Conservation (phyloP, 202 grass and related monocot species). For the Panicum hallii region DNA sequence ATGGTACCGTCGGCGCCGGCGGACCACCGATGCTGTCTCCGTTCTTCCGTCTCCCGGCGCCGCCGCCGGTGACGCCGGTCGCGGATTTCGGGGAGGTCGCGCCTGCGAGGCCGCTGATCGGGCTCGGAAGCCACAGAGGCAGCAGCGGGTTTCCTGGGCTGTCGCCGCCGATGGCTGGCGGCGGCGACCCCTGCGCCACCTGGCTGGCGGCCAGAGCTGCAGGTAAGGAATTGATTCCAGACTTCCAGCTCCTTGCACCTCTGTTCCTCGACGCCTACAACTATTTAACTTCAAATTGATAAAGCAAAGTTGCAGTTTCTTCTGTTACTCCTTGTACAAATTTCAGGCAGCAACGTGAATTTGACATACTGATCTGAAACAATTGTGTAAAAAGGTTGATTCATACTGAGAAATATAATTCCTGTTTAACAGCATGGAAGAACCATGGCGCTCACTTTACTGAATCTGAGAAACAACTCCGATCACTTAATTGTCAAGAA, state of each 20-base stretch:
- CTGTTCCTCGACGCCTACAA: neutral
- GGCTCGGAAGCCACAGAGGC: constrained; percentile 9
- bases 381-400: neutral
- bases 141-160: constrained; percentile 7
- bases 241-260: neutral
- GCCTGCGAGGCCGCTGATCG: constrained; percentile 25
- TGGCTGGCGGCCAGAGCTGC: constrained; percentile 15
- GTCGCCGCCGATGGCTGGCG: constrained; percentile 10
- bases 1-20: neutral
- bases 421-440: neutral
- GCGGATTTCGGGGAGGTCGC: neutral
- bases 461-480: neutral
- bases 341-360: neutral
- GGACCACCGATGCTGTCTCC: constrained; percentile 34
- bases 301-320: neutral
- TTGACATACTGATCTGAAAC: neutral
- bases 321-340: neutral
- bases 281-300: neutral
- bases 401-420: neutral
- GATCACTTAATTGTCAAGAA: too few relatives aligned
- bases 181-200: neutral
- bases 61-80: neutral
- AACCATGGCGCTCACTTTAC: neutral
- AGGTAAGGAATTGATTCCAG: constrained; percentile 32
- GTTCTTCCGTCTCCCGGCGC: constrained; percentile 55